Evolutionary conservation across 129 eudicot genomes (phyloP).

Genomic region (Pulicaria dysenterica): DNA sequence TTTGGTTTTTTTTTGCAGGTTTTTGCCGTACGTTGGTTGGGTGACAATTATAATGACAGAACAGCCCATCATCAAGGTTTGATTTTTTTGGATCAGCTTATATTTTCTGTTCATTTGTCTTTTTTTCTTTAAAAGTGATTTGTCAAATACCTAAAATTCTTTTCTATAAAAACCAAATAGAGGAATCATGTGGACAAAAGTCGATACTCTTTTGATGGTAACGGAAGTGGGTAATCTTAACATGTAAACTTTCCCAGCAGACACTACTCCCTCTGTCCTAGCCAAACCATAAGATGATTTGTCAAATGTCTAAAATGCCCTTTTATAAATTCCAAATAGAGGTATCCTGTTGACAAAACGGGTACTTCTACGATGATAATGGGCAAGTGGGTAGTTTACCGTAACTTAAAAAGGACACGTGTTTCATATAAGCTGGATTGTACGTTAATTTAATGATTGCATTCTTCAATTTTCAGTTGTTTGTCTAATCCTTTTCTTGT

Average conservation of each 20-base stretch:
- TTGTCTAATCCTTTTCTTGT: neutral
- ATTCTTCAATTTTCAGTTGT: neutral
- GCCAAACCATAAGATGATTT: neutral
- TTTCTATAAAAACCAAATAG: neutral
- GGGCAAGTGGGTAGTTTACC: neutral
- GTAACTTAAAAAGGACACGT: neutral
- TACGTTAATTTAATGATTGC: too few species aligned
- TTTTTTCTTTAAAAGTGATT: neutral
- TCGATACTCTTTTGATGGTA: neutral
- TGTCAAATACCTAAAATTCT: neutral
- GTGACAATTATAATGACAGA: constrained; percentile 98
- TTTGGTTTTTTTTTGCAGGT: constrained; percentile 43
- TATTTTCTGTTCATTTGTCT: neutral
- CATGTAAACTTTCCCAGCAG: neutral
- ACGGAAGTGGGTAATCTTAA: neutral
- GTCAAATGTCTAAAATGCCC: constrained; percentile 12
- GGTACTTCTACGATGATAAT: neutral
- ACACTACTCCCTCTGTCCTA: too few species aligned
- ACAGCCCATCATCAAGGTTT: constrained; percentile 92
- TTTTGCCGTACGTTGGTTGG: constrained; percentile 97
- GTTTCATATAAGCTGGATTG: too few species aligned
- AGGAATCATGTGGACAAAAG: neutral
- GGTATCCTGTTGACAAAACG: neutral
- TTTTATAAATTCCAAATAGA: neutral
- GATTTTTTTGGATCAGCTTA: neutral